These are phyloP conservation scores for Apiotrichum laibachii DNA, from an alignment of 1,284 basidiomycete species.

Conservation along the genomic window DNA sequence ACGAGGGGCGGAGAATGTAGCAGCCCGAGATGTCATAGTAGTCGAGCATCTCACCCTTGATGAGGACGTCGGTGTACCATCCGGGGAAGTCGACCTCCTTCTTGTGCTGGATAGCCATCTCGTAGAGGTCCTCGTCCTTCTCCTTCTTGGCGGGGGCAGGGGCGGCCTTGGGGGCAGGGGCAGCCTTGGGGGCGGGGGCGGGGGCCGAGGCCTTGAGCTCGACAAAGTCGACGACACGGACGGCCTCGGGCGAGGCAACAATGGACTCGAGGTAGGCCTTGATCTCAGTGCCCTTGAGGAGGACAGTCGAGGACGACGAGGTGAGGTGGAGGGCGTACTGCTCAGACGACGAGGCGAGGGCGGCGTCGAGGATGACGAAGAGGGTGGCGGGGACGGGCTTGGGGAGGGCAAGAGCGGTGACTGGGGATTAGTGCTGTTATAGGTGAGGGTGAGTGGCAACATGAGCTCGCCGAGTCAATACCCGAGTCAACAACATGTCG, in stretches of 20 bases:
- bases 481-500: neutral
- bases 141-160: constrained; percentile 50
- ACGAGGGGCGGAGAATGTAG: constrained; percentile 98
- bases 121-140: constrained; percentile 78
- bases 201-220: constrained; percentile 56
- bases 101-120: constrained; percentile 89
- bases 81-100: constrained; percentile 90
- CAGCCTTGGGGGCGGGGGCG: constrained; percentile 18
- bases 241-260: constrained; percentile 29
- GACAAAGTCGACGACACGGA: constrained; percentile 65
- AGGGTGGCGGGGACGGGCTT: constrained; percentile 70
- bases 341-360: constrained; percentile 61
- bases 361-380: constrained; percentile 70
- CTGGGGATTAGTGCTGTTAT: constrained; percentile 50
- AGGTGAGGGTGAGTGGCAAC: neutral
- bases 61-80: constrained; percentile 94
- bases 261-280: constrained; percentile 68
- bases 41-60: constrained; percentile 98
- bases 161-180: constrained; percentile 27
- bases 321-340: constrained; percentile 72
- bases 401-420: constrained; percentile 74
- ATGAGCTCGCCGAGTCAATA: too few species aligned
- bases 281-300: constrained; percentile 74
- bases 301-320: constrained; percentile 66
- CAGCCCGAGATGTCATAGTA: constrained; percentile 99